A percentile compares a stretch with the other conserved stretches of the same genome.
Evolutionary conservation across 768 basidiomycete genomes (phyloP).

Genomic region (Lentinus brumalis): DNA sequence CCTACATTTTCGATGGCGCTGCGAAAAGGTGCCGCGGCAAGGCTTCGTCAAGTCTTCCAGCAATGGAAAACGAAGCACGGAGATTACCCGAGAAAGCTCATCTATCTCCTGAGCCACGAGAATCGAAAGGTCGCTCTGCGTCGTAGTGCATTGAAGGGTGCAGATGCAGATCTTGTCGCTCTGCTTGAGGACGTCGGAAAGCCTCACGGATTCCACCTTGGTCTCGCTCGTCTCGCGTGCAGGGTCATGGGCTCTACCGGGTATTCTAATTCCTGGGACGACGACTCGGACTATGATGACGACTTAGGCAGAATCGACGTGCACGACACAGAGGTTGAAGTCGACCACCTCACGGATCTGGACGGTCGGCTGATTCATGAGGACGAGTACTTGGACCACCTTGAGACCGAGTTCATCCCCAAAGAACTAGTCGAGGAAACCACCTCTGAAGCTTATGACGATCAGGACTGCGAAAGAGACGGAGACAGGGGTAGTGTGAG

Average conservation of each 20-base stretch:
- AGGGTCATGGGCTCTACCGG: background rate
- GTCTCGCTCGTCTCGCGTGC: constrained; percentile 39
- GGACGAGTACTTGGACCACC: constrained; percentile 11
- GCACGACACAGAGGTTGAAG: no score
- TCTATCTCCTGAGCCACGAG: constrained; percentile 39
- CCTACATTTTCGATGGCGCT: constrained; percentile 31
- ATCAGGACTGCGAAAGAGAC: constrained; percentile 26
- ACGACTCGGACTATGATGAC: background rate
- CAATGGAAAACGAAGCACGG: constrained; percentile 36
- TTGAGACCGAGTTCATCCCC: constrained; percentile 21
- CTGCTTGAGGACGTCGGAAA: constrained; percentile 36
- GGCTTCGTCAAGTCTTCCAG: constrained; percentile 36
- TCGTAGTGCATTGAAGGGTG: constrained; percentile 39
- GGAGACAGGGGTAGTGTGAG: constrained; percentile 34
- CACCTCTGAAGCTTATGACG: constrained; percentile 18
- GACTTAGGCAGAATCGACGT: background rate
- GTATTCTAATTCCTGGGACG: constrained; percentile 9
- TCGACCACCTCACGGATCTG: background rate
- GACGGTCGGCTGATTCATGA: background rate
- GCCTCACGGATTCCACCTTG: constrained; percentile 37
- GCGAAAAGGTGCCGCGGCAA: constrained; percentile 20
- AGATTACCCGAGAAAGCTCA: constrained; percentile 28
- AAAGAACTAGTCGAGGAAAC: constrained; percentile 19
- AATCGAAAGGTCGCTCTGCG: constrained; percentile 34
- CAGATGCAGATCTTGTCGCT: constrained; percentile 38